Evolutionary conservation across 2,329 filamentous ascomycete species (phyloP), one percentile per base, ranked within the genome.

Genomic region (Colletotrichum eremochloae): DNA sequence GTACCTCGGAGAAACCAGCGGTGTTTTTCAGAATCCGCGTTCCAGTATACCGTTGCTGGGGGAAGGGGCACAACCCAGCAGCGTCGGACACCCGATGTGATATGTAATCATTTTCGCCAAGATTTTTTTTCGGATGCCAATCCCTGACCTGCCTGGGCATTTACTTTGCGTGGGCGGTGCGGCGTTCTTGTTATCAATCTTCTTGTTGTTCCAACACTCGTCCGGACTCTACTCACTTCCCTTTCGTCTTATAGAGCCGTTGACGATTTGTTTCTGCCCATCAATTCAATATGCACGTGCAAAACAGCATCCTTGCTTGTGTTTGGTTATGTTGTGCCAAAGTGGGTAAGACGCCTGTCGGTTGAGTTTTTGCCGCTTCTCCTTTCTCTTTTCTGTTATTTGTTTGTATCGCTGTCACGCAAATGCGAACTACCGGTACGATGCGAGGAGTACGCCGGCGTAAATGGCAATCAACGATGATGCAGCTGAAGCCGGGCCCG

Each of bases 21-120:
- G 24, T 24, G 24, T 24, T 24, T 24, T 24, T 24, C 24, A 24
- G 24, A 24, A 24, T 24, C 24, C 24, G 24, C 24, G 24, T 24
- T 24, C 18, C 18, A 24, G 42, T 44, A 44, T 33, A 33, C 24
- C 31, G 18, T 53, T 53, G 50, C 46, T 24, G 46, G 46, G 33
- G 31, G 42, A 24, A 24, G 24, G 46, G 46, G 24, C 29, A 46
- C 52, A 44, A 62, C 48, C 42, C 56, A 55, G 38, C 64, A 67
- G 63, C 64, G 56, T 60, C 50, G 52, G 48, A 58, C 63, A 62
- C 46, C 46, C 46, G 44, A 52, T 52, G 62, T 63, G 68, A 68
- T 68, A 64, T 71, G 68, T 57, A 68, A 68, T 71, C 57, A 68
- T 36, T 57, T 46, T 68, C 52, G 50, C 63, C 50, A 63, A 63